Conservation (phyloP, 2,329 filamentous ascomycete species). For the Aspergillus pseudoviridinutans region DNA sequence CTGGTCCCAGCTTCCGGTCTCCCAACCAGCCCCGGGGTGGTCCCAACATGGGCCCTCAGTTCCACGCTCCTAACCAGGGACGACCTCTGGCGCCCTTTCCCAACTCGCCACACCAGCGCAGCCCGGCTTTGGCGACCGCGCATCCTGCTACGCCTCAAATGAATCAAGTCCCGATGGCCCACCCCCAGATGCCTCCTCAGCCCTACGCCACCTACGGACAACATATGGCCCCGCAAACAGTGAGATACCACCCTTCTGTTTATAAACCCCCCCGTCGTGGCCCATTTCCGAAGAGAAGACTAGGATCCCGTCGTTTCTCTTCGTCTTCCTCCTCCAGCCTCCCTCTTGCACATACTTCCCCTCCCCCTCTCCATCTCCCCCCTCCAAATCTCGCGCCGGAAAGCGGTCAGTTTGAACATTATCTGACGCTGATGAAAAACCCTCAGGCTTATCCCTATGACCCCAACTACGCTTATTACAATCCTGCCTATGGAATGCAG, state of each 20-base stretch:
- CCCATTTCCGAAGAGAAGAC: slow-evolving; percentile 31
- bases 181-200: slow-evolving; percentile 59
- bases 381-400: slow-evolving; percentile 63
- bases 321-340: slow-evolving; percentile 21
- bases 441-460: slow-evolving; percentile 60
- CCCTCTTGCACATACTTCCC: slow-evolving; percentile 13
- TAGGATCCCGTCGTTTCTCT: slow-evolving; percentile 23
- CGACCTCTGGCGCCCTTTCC: slow-evolving; percentile 47
- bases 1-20: slow-evolving; percentile 50
- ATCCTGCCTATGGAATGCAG: slow-evolving; percentile 37
- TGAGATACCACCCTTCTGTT: slow-evolving; percentile 46
- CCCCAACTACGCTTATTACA: slow-evolving; percentile 43
- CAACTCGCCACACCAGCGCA: slow-evolving; percentile 65
- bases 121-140: slow-evolving; percentile 63
- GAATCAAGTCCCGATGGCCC: slow-evolving; percentile 65
- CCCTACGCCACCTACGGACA: slow-evolving; percentile 56
- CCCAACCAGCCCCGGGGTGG: slow-evolving; percentile 50
- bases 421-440: slow-evolving; percentile 61
- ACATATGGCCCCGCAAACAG: slow-evolving; percentile 57
- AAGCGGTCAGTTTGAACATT: slow-evolving; percentile 66
- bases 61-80: slow-evolving; percentile 43
- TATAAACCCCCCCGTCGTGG: slow-evolving; percentile 29
- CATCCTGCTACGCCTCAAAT: slow-evolving; percentile 68
- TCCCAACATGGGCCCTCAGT: slow-evolving; percentile 51
- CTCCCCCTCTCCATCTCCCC: slow-evolving; percentile 21